Conservation (phyloP, 441 rosid species). For the Aquilaria agallochum region DNA sequence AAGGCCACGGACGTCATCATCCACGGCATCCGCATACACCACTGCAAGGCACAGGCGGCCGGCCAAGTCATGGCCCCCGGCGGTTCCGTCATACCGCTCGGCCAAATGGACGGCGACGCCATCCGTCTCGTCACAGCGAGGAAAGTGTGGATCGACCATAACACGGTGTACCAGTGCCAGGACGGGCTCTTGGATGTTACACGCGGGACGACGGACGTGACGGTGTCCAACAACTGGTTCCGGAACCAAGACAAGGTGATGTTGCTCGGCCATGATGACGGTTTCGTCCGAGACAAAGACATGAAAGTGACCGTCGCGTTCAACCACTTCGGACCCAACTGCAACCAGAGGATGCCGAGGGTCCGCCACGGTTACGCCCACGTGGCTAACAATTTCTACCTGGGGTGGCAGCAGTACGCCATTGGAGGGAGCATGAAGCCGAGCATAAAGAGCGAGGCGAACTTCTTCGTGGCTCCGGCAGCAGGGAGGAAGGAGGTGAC, state of each 20-base stretch:
- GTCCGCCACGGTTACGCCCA: constrained; percentile 76
- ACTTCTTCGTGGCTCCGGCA: constrained; percentile 61
- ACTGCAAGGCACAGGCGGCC: constrained; percentile 47
- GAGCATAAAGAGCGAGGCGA: constrained; percentile 74
- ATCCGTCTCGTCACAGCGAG: constrained; percentile 58
- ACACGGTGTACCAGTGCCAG: constrained; percentile 57
- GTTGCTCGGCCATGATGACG: constrained; percentile 83
- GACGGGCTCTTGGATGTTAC: constrained; percentile 86
- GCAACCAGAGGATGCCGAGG: constrained; percentile 91
- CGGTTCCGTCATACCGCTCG: constrained; percentile 32
- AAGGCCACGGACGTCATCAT: constrained; percentile 64
- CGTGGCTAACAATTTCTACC: constrained; percentile 66
- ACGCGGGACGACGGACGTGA: constrained; percentile 53
- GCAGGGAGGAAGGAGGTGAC: constrained; percentile 64
- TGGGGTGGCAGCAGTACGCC: constrained; percentile 82
- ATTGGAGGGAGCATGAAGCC: constrained; percentile 89
- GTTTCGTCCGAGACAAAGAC: constrained; percentile 47
- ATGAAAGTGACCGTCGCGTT: constrained; percentile 74
- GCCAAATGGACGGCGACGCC: constrained; percentile 62
- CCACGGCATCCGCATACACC: constrained; percentile 66
- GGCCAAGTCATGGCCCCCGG: constrained; percentile 60
- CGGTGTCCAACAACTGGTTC: constrained; percentile 86
- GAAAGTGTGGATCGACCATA: constrained; percentile 81
- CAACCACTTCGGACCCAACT: constrained; percentile 86
- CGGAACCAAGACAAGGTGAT: constrained; percentile 81